Conservation (phyloP, 2,329 filamentous ascomycete genomes). For the Stagonosporopsis chrysanthemi region DNA sequence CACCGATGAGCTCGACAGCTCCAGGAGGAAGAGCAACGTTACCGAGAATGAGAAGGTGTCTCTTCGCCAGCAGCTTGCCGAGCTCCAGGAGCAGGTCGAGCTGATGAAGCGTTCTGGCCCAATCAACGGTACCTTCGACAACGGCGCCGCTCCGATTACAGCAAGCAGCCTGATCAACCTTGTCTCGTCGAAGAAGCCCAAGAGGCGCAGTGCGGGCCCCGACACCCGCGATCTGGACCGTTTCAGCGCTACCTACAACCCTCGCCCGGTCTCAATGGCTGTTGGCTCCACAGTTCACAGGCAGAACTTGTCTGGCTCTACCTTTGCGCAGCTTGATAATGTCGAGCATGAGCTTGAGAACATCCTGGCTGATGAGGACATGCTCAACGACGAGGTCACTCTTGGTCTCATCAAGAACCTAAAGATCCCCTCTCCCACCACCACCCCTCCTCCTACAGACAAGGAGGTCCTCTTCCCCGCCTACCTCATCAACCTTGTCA, state of each 20-base stretch:
- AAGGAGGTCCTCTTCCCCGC: conserved; percentile 99
- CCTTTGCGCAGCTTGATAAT: conserved; percentile 84
- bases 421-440: conserved; percentile 90
- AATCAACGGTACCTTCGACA: conserved; percentile 70
- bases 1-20: conserved; percentile 80
- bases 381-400: conserved; percentile 94
- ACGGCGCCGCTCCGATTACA: conserved; percentile 63
- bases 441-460: conserved; percentile 88
- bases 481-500: conserved; percentile 98
- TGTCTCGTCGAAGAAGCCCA: conserved; percentile 95
- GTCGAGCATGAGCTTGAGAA: conserved; percentile 95
- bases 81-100: conserved; percentile 92
- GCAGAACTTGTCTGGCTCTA: conserved; percentile 75
- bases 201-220: conserved; percentile 88
- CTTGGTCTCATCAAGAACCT: conserved; percentile 95
- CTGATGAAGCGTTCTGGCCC: conserved; percentile 80
- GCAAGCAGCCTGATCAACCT: conserved; percentile 90
- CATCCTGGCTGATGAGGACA: conserved; percentile 92
- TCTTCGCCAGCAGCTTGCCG: conserved; percentile 85
- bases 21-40: conserved; percentile 75
- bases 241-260: conserved; percentile 92
- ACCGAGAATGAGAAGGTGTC: conserved; percentile 86
- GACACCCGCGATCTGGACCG: conserved; percentile 86
- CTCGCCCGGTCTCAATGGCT: conserved; percentile 95
- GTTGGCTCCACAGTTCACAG: conserved; percentile 70